Evolutionary conservation across 2,329 filamentous ascomycete genomes (phyloP).

Genomic region (Diatrype stigma): DNA sequence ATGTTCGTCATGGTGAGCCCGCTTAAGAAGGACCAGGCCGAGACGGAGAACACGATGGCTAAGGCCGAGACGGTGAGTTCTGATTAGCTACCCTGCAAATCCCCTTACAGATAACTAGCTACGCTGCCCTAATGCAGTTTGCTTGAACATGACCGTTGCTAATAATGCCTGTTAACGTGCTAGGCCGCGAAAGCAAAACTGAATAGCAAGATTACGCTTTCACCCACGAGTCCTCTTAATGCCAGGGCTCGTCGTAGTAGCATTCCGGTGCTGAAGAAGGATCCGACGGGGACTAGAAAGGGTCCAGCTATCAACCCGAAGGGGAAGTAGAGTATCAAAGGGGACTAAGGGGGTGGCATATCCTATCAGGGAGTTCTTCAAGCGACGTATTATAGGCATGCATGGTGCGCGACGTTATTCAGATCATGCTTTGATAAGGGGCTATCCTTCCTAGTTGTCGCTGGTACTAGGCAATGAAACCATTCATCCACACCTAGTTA

Average conservation of each 20-base stretch:
- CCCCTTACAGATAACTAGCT: not conserved
- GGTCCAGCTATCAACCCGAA: too few relatives aligned
- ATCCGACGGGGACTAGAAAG: too few relatives aligned
- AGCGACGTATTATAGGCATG: too few relatives aligned
- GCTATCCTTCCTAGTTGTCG: too few relatives aligned
- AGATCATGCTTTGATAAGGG: too few relatives aligned
- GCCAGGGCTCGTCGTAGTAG: not conserved
- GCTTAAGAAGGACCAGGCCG: constrained; percentile 8
- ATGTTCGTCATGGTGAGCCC: constrained; percentile 27
- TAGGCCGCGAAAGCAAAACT: not conserved
- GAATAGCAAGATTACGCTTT: not conserved
- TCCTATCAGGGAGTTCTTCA: too few relatives aligned
- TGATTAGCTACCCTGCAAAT: too few relatives aligned
- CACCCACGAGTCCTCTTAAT: not conserved
- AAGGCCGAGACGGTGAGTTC: constrained; percentile 13
- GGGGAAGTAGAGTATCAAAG: too few relatives aligned
- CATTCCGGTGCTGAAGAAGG: not conserved
- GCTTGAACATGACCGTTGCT: not conserved
- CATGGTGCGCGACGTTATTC: too few relatives aligned
- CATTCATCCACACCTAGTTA: too few relatives aligned
- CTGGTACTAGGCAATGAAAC: too few relatives aligned
- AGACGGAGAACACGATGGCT: constrained; percentile 13
- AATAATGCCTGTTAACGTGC: not conserved
- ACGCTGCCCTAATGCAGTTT: not conserved
- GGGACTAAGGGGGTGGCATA: too few relatives aligned